phyloP scores from a whole-genome alignment of 768 basidiomycete species.

The Heimioporus sp. region DNA sequence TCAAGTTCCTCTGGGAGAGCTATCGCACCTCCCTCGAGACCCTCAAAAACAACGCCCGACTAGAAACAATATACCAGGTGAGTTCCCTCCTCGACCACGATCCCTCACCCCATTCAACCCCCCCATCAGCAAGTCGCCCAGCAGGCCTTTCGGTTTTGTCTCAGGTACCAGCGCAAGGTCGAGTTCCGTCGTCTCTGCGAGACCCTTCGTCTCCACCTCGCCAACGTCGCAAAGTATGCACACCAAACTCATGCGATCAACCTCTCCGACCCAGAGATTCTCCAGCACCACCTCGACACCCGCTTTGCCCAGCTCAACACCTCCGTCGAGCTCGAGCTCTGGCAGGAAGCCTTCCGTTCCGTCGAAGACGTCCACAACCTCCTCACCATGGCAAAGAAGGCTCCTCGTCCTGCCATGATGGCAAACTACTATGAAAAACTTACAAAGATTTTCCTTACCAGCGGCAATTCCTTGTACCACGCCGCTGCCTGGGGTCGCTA shows the following conservation, averaged over 20 bases:
- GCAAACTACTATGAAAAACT: conserved; percentile 99
- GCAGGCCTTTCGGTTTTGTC: conserved; percentile 96
- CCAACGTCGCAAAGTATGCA: conserved; percentile 93
- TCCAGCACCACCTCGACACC: conserved; percentile 94
- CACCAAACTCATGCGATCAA: conserved; percentile 95
- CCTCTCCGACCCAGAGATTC: conserved; percentile 90
- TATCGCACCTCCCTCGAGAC: conserved; percentile 95
- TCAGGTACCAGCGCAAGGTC: conserved; percentile 90
- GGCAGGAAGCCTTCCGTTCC: conserved; percentile 98
- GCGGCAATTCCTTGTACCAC: conserved; percentile 91
- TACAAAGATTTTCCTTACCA: conserved; percentile 94
- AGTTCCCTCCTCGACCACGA: conserved; percentile 18
- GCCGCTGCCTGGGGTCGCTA: conserved; percentile 95
- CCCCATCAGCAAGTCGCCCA: conserved; percentile 80
- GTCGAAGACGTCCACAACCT: conserved; percentile 98
- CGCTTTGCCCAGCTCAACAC: conserved; percentile 96
- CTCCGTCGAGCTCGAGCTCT: conserved; percentile 95
- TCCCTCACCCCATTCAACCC: background rate
- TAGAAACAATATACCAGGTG: conserved; percentile 94
- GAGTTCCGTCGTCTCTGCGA: conserved; percentile 97
- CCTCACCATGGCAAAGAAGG: conserved; percentile 89
- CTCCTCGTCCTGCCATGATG: conserved; percentile 94
- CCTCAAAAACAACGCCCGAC: conserved; percentile 89
- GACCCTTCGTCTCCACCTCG: conserved; percentile 89
- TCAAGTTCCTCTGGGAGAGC: conserved; percentile 99